Evolutionary conservation across 768 basidiomycete species (phyloP), one percentile per base, ranked within the genome.

Genomic region (Pleurotus citrinopileatus): DNA sequence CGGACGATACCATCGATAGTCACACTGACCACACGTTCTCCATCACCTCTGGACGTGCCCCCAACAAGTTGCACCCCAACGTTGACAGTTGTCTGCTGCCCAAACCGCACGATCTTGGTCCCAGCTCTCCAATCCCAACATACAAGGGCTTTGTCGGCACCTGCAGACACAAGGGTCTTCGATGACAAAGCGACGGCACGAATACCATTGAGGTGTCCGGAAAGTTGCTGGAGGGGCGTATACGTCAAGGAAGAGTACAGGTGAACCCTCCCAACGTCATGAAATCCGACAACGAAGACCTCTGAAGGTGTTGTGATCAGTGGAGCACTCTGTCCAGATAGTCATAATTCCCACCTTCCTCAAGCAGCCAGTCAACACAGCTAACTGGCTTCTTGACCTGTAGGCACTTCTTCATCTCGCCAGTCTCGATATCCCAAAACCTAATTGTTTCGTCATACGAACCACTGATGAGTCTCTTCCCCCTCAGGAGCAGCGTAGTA

Each of bases 91-190:
- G 91, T 95, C 71, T 94, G 92, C 65, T 96, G 94, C 1, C 93
- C 94, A 60, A 94, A 95, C 15, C 91, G 75, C 32, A 93, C 89
- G 44, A 94, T 87, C 74, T 95, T 96, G 9, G 83, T 86, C 10
- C 94, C 94, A 0, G 87, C 78, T 3, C 92, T 81, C 91, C 90
- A 92, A 68, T 93, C 89, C 91, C 90, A 94, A 61, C 89, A 91
- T 12, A 95, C 92, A 72, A 65, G 86, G 66, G 69, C 93, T 76
- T 81, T 81, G 54, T 81, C 79, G 3, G 77, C 78, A n/a, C 86
- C 90, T 0, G 94, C 94, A 1, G 90, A 92, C 25, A 95, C 91
- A 13, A 94, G 83, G 59, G 91, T 90, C 63, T 84, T 85, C 2
- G 87, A 85, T 2, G 90, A 91, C 25, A 96, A 77, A 0, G 92